Evolutionary conservation across 164 flowering plant genomes (phyloP).

Genomic region (grape (Vitis vinifera)): DNA sequence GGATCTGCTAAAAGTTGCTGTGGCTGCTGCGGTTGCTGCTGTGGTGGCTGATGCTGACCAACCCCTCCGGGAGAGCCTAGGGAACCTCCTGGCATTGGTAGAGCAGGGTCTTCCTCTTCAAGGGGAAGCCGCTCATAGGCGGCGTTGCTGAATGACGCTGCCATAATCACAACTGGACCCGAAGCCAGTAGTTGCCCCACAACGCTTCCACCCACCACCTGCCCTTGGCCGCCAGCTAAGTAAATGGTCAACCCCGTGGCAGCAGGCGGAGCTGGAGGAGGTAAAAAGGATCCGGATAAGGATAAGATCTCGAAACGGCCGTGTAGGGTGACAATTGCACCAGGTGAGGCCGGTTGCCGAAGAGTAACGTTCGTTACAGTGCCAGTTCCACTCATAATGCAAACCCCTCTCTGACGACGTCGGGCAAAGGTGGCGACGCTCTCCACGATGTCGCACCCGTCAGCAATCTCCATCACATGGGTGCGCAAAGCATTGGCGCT

Average conservation of each 20-base stretch:
- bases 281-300: constrained; percentile 54
- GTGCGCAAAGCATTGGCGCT: constrained; percentile 70
- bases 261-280: constrained; percentile 68
- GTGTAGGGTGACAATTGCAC: constrained; percentile 48
- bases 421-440: constrained; percentile 54
- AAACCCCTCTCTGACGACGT: constrained; percentile 61
- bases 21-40: constrained; percentile 29
- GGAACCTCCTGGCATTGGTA: constrained; percentile 27
- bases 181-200: constrained; percentile 56
- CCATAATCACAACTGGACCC: constrained; percentile 64
- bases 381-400: constrained; percentile 59
- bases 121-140: constrained; percentile 67
- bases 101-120: constrained; percentile 48
- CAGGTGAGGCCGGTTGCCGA: constrained; percentile 55
- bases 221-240: constrained; percentile 63
- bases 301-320: constrained; percentile 66
- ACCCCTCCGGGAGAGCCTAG: constrained; percentile 36
- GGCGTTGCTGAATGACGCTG: constrained; percentile 66
- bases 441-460: constrained; percentile 60
- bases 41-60: constrained; percentile 16
- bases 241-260: constrained; percentile 57
- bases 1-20: constrained; percentile 21
- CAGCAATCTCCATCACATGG: constrained; percentile 61
- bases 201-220: constrained; percentile 70
- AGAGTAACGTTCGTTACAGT: constrained; percentile 58